Conservation (phyloP, 1,284 basidiomycete species). For the Marasmius sp. region DNA sequence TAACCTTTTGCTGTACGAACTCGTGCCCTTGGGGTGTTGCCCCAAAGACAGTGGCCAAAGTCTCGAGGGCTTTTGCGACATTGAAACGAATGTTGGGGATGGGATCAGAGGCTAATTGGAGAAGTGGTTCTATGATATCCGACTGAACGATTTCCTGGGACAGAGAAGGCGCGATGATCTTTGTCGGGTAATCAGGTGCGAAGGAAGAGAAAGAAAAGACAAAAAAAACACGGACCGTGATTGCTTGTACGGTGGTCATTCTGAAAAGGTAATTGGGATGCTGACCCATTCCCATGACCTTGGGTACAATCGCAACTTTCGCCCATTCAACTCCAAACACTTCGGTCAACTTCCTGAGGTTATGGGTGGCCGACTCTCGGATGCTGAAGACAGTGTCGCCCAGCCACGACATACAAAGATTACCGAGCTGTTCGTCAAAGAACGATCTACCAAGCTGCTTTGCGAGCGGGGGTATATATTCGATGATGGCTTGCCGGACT, state of each 20-base stretch:
- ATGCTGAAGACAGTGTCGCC: constrained; percentile 99
- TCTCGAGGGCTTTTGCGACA: constrained; percentile 92
- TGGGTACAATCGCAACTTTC: constrained; percentile 91
- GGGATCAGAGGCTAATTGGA: constrained; percentile 85
- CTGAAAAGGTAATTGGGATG: constrained; percentile 98
- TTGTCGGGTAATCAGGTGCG: constrained; percentile 10
- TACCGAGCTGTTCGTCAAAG: constrained; percentile 97
- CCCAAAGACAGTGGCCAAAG: constrained; percentile 75
- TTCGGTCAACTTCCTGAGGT: constrained; percentile 96
- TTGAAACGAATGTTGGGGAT: constrained; percentile 99
- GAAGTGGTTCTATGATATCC: constrained; percentile 85
- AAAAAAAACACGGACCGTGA: constrained; percentile 63
- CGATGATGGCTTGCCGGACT: constrained; percentile 99
- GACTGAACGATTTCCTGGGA: constrained; percentile 83
- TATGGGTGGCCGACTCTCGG: constrained; percentile 95
- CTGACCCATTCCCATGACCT: constrained; percentile 96
- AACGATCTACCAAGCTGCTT: constrained; percentile 96
- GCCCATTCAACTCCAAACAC: constrained; percentile 99
- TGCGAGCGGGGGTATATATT: constrained; percentile 94
- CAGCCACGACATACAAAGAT: constrained; percentile 98
- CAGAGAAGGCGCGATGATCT: constrained; percentile 96
- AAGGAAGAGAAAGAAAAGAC: constrained; percentile 10
- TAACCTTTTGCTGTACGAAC: constrained; percentile 72
- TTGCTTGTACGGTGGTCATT: constrained; percentile 99
- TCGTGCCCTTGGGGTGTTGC: constrained; percentile 71